Evolutionary conservation across 2,329 filamentous ascomycete genomes (phyloP), one percentile per base, ranked within the genome.

Genomic region (Trichophaea hybrida): DNA sequence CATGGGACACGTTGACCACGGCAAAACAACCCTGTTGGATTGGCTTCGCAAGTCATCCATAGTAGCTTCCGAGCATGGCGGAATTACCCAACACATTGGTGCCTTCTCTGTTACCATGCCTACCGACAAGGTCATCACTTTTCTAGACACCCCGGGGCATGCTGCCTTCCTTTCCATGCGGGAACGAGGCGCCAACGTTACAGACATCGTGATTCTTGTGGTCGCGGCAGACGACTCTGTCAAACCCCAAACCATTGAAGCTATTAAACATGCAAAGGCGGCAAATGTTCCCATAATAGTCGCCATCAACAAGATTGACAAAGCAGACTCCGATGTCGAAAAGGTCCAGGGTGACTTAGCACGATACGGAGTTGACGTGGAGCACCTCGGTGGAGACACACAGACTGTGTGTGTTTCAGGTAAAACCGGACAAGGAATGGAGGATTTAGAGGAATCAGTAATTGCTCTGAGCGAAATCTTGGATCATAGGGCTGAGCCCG

Each of bases 1-100:
- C 69, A 98, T 98, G 94, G 93, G 93, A 1, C 93, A 98, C 66
- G 93, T 98, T 68, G 94, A 98, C 71, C 93, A 98, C 71, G 93
- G 93, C 57, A 98, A 98, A 75, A 98, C 93, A 0, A 98, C 94
- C 0, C 83, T 98, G 46, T 77, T 98, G 7, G 93, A 98, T 71
- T 97, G 84, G 74, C 76, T 98, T 49, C 86, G 93, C 40, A 94
- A 95, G 68, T 93, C 90, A 1, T 96, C 89, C 5, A 82, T 98
- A 48, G 94, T 85, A 46, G 88, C 88, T 5, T 82, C 85, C 57
- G 93, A 98, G 71, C 90, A 96, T 70, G 93, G 93, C 64, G 93
- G 93, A 38, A 98, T 98, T 70, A 98, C 93, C 0, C 93, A 98
- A 72, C 93, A 98, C 70, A 98, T 98, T 66, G 94, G 93, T 72